Percentiles rank a stretch among this genome's conserved stretches.
These are phyloP conservation scores for Oropetium thomaeum DNA, from an alignment of 176 grass and related monocot genomes.

Conservation along the genomic window DNA sequence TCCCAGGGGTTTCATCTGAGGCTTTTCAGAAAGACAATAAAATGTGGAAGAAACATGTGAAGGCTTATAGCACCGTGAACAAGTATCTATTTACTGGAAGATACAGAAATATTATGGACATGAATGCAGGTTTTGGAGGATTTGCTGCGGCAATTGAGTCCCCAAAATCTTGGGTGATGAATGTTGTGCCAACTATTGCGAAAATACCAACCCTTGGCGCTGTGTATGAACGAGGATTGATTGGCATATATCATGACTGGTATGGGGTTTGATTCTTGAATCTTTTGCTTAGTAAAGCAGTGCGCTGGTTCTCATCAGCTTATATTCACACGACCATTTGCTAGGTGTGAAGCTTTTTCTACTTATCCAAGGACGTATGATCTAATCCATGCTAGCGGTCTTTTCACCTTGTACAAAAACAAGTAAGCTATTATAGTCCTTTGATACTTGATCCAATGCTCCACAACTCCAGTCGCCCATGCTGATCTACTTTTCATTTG, in stretches of 20 bases:
- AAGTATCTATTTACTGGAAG: conserved; percentile 71
- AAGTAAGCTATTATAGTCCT: conserved; percentile 46
- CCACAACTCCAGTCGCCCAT: background rate
- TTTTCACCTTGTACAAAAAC: conserved; percentile 77
- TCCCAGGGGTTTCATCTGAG: conserved; percentile 58
- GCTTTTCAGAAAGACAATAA: conserved; percentile 69
- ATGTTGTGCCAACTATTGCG: conserved; percentile 67
- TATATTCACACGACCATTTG: conserved; percentile 6
- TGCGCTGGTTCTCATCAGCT: background rate
- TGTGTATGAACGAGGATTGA: conserved; percentile 80
- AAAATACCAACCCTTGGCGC: conserved; percentile 60
- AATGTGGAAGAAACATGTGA: conserved; percentile 82
- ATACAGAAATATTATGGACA: conserved; percentile 94
- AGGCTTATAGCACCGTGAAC: conserved; percentile 73
- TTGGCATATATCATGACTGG: conserved; percentile 95
- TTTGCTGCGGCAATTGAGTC: conserved; percentile 78
- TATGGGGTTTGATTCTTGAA: conserved; percentile 24
- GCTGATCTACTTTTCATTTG: conserved; percentile 8
- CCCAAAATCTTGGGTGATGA: conserved; percentile 85
- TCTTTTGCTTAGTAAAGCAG: background rate
- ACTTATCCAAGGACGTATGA: conserved; percentile 89
- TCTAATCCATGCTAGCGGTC: conserved; percentile 68
- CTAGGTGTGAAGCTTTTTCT: conserved; percentile 89
- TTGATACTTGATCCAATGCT: background rate
- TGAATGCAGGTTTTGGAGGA: conserved; percentile 77